phyloP scores from a whole-genome alignment of 2,329 filamentous ascomycete genomes.

The Aspergillus ochraceoroseus region DNA sequence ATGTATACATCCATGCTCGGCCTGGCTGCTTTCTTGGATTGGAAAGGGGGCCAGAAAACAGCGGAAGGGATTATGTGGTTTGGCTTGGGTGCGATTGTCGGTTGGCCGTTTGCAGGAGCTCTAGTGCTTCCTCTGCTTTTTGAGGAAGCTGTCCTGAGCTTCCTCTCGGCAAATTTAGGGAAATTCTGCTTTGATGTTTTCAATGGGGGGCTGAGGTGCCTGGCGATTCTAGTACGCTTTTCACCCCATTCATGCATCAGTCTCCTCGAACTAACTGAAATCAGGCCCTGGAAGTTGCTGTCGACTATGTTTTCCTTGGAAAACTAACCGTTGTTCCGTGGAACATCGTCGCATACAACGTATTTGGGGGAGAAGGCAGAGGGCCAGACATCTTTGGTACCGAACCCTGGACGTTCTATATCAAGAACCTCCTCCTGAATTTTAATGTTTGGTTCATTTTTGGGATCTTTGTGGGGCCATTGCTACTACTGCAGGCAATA shows the following conservation, averaged over 20 bases:
- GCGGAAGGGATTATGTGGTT: conserved; percentile 87
- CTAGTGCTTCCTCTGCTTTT: conserved; percentile 73
- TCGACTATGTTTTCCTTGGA: conserved; percentile 83
- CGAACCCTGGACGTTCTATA: conserved; percentile 95
- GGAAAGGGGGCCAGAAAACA: conserved; percentile 72
- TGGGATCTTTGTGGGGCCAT: conserved; percentile 66
- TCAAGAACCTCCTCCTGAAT: conserved; percentile 84
- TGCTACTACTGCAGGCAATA: conserved; percentile 69
- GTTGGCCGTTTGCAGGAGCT: conserved; percentile 90
- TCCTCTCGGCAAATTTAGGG: conserved; percentile 53
- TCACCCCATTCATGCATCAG: neutral
- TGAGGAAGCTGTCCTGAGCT: conserved; percentile 63
- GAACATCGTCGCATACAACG: conserved; percentile 94
- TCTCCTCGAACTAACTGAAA: conserved; percentile 25
- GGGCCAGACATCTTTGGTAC: conserved; percentile 92
- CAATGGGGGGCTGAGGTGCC: conserved; percentile 62
- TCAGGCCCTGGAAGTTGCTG: conserved; percentile 61
- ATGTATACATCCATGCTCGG: conserved; percentile 93
- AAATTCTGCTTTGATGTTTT: conserved; percentile 58
- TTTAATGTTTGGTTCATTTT: conserved; percentile 93
- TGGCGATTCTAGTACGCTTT: conserved; percentile 63
- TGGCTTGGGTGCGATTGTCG: conserved; percentile 74
- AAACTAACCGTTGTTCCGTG: conserved; percentile 72
- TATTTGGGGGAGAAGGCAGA: conserved; percentile 70
- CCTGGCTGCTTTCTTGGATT: conserved; percentile 84